Evolutionary conservation across 2,329 filamentous ascomycete species (phyloP), one percentile per base, ranked within the genome.

Genomic region (Hypoxylon sp.): DNA sequence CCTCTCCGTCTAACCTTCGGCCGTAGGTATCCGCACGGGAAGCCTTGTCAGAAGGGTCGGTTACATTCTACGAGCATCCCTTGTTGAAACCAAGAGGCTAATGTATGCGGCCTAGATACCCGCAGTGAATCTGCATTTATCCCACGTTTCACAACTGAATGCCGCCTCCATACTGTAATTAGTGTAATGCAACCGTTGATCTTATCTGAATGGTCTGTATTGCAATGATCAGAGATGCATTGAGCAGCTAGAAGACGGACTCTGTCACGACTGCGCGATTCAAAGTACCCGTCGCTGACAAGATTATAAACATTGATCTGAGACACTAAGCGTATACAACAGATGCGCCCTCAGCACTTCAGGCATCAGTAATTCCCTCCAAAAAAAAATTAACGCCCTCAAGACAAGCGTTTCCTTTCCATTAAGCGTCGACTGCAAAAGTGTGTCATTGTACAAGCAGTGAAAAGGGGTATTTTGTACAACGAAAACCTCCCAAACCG

Each of bases 281-380:
- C 53, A 21, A 11, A n/a, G 19, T 55, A 54, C 27, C 47, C 27
- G 31, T 67, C 64, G 64, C 57, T 62, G 48, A 39, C 42, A 65
- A 65, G 61, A 65, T 62, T 68, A 27, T 27, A 65, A 62, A 60
- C 51, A 56, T 65, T 62, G 39, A 47, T 65, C 60, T 47, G 56
- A 44, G 50, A 61, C 29, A 56, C 37, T 51, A 31, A 55, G 67
- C 61, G 64, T 65, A 65, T 54, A 65, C 52, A 65, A 56, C 59
- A 39, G 39, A 39, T 17, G 47, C 35, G 17, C 35, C 42, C 52
- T 48, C 31, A 42, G 47, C 59, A 51, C 47, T 60, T 50, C 19
- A 53, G 31, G 27, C 48, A 39, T 62, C 15, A 35, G 15, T 48
- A 65, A 57, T 54, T 47, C 37, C 63, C 53, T 46, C n/a, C 42